A percentile compares a stretch with the other conserved stretches of the same genome.
Conservation (phyloP, 441 rosid genomes). For the Erysimum pusillum region DNA sequence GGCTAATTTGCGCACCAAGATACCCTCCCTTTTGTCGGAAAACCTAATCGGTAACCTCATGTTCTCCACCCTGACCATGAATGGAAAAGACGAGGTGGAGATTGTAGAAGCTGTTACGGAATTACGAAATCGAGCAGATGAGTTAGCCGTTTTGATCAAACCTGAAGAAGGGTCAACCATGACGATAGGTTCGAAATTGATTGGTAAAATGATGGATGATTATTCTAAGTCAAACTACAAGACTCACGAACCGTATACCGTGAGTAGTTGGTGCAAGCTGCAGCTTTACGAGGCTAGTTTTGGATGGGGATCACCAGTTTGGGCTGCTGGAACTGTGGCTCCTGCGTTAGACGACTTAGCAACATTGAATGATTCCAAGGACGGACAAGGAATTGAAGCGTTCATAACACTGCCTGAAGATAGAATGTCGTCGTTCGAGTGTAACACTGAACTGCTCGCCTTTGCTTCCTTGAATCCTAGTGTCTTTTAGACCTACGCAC, state of each 20-base stretch:
- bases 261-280: conserved; percentile 40
- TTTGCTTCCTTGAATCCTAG: conserved; percentile 45
- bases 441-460: conserved; percentile 37
- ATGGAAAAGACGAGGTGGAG: too few relatives aligned
- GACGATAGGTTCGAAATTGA: too few relatives aligned
- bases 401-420: conserved; percentile 39
- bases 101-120: too few relatives aligned
- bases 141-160: too few relatives aligned
- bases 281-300: conserved; percentile 33
- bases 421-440: conserved; percentile 42
- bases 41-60: too few relatives aligned
- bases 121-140: too few relatives aligned
- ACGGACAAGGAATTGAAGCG: conserved; percentile 47
- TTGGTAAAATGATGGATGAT: too few relatives aligned
- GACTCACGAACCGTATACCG: conserved; percentile 15
- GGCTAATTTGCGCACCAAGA: too few relatives aligned
- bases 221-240: background rate
- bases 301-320: conserved; percentile 38
- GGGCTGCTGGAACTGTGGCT: conserved; percentile 22
- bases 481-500: background rate
- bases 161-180: too few relatives aligned
- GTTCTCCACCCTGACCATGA: too few relatives aligned
- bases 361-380: conserved; percentile 34
- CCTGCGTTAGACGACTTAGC: conserved; percentile 4
- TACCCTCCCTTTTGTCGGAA: too few relatives aligned